Evolutionary conservation across 768 basidiomycete species (phyloP), one percentile per base, ranked within the genome.

Genomic region (Boletus vinaceobasis): DNA sequence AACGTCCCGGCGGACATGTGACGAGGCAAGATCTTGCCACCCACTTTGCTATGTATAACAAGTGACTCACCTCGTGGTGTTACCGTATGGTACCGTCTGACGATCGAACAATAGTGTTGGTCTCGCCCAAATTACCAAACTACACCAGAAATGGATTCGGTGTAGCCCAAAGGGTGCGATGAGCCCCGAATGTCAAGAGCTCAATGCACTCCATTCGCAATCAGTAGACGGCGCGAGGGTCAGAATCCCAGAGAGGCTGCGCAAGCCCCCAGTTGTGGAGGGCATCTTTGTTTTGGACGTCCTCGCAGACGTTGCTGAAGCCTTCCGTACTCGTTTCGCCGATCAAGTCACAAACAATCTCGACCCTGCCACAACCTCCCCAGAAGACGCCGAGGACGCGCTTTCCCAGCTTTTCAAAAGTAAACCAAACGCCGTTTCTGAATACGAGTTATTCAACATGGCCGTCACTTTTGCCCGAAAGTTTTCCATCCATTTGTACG

Each of bases 191-290:
- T 88, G 85, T 58, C 86, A 87, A 60, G 85, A 88, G 61, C 73
- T 88, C 26, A 87, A 87, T 55, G 86, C 85, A 0, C 68, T 88
- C 9, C 84, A 88, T 59, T 88, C 86, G 3, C 83, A 85, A 50
- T 83, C 80, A 3, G 86, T 87, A 1, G 86, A 87, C 58, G 86
- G 86, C 0, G 85, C 80, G 1, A 74, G 75, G 11, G 77, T 87
- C 48, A 64, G 31, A 29, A 50, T 62, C 43, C 61, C 61, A 9
- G 61, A 62, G 39, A 62, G 61, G 43, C 7, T 87, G 23, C 65
- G 68, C n/a, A 79, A 69, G 15, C 80, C 82, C 3, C 83, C 83
- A 1, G 61, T 63, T 9, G 51, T 45, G n/a, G 63, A 66, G 1
- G 72, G 72, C 6, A 70, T 73, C 3, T 86, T 78, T 60, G 76